Base-by-base conservation (phyloP, 2,329 filamentous ascomycete species). In the Graphilbum sp. region DNA sequence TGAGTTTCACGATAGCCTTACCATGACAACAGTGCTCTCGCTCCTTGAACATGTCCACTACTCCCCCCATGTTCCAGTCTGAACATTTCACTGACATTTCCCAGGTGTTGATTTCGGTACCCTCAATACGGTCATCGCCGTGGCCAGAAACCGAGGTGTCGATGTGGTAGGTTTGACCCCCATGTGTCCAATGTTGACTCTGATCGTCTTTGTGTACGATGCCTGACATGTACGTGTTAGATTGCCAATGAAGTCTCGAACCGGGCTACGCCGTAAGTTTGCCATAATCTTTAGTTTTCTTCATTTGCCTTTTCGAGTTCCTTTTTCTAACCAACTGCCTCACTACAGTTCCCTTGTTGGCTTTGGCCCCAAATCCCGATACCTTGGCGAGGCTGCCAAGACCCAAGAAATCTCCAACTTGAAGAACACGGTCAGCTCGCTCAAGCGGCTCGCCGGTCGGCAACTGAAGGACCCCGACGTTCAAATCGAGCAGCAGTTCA, bases 201-300 rank as follows among this genome's bases (percentile, higher is more conserved):
- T 43, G 44, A 52, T 47, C n/a, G n/a, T n/a, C n/a, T n/a, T n/a
- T n/a, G n/a, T n/a, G n/a, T n/a, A n/a, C n/a, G n/a, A n/a, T n/a
- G n/a, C n/a, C n/a, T n/a, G n/a, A n/a, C n/a, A n/a, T n/a, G n/a
- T n/a, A n/a, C n/a, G n/a, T 44, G 38, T 41, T 54, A 94, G 86
- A 93, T 98, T 59, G 81, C 85, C 67, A 98, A 98, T 71, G 90
- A 98, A 65, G 90, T 96, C 52, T 98, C 90, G 50, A 96, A 98
- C 73, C 80, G 90, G 63, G 78, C 85, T 45, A 98, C 90, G 52
- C 90, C 90, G 84, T 95, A 83, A 72, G 86, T 79, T 38, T 44
- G 11, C 37, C 27, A 40, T 38, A 5, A 40, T 39, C 38, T 34
- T 39, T 39, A 39, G 37, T 36, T 37, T n/a, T n/a, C n/a, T n/a